Percentiles rank a stretch among this genome's conserved stretches.
Conservation (phyloP, 441 rosid genomes). For the Brassica balearica region DNA sequence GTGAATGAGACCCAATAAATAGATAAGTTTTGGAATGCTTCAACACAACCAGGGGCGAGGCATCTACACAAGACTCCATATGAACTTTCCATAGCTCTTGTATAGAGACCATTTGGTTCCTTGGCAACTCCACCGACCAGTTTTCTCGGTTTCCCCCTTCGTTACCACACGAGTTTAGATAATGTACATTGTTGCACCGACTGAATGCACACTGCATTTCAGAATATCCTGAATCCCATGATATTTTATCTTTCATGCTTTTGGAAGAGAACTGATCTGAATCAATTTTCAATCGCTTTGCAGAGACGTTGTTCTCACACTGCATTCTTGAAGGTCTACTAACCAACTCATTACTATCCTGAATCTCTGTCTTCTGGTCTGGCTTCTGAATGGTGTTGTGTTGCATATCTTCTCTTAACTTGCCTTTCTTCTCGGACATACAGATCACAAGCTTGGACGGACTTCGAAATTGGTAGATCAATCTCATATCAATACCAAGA, state of each 20-base stretch:
- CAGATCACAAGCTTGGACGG: constrained; percentile 64
- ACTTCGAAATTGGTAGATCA: constrained; percentile 75
- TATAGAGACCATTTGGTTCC: constrained; percentile 52
- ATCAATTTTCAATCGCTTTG: constrained; percentile 65
- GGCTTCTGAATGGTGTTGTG: constrained; percentile 40
- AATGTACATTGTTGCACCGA: constrained; percentile 76
- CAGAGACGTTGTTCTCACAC: constrained; percentile 37
- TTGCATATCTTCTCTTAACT: constrained; percentile 40
- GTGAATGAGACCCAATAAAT: constrained; percentile 92
- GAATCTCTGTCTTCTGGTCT: constrained; percentile 42
- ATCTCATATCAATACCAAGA: constrained; percentile 81
- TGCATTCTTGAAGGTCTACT: constrained; percentile 40
- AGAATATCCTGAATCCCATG: constrained; percentile 53
- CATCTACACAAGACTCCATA: constrained; percentile 95
- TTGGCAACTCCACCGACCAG: constrained; percentile 53
- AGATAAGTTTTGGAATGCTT: constrained; percentile 63
- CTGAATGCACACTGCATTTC: constrained; percentile 63
- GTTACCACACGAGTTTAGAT: constrained; percentile 40
- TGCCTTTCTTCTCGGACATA: constrained; percentile 54
- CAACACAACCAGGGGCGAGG: constrained; percentile 81
- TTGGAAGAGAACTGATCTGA: constrained; percentile 36
- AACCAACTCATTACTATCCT: constrained; percentile 38
- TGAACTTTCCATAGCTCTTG: constrained; percentile 81
- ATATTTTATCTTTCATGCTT: constrained; percentile 36
- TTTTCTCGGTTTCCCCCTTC: constrained; percentile 43